Evolutionary conservation across 768 basidiomycete species (phyloP).

Genomic region (Mycena amicta): DNA sequence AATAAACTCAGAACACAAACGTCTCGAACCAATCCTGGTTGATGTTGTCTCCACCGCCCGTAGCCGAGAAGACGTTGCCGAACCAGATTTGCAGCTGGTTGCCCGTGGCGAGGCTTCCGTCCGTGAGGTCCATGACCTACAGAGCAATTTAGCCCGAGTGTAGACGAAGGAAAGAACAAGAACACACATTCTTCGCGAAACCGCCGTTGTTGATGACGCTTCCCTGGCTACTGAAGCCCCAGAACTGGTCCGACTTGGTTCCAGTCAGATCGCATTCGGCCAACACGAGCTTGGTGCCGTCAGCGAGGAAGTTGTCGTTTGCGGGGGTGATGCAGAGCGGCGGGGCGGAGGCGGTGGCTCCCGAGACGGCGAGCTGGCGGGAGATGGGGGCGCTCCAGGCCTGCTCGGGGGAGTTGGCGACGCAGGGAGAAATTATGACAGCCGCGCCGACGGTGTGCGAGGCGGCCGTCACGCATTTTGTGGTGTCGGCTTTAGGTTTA

Average conservation of each 20-base stretch:
- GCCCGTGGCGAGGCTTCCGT: not conserved
- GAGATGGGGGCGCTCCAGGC: not conserved
- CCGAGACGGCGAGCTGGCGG: not conserved
- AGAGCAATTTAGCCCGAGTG: not conserved
- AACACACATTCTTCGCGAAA: not conserved
- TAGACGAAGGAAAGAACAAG: not conserved
- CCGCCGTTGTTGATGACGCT: not conserved
- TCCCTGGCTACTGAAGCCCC: not conserved
- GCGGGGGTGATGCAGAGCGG: not conserved
- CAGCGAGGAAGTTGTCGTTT: not conserved
- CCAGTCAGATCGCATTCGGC: slow-evolving; percentile 1
- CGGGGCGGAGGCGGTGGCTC: not conserved
- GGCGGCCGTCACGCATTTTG: slow-evolving; percentile 8
- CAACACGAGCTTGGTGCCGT: slow-evolving; percentile 2
- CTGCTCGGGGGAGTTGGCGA: not conserved
- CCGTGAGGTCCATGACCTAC: slow-evolving; percentile 6
- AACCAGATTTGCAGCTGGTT: slow-evolving; percentile 1
- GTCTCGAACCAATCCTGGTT: slow-evolving; percentile 2
- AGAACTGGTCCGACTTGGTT: not conserved
- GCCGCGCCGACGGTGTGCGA: slow-evolving; percentile 1
- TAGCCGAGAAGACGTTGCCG: not conserved
- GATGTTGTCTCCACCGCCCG: not conserved
- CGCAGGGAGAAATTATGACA: slow-evolving; percentile 7
- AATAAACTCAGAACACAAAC: not conserved
- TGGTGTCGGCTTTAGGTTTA: not conserved